A percentile compares a stretch with the other conserved stretches of the same genome.
Evolutionary conservation across 73 alveolate species (phyloP).

Genomic region (Halteria grandinella): DNA sequence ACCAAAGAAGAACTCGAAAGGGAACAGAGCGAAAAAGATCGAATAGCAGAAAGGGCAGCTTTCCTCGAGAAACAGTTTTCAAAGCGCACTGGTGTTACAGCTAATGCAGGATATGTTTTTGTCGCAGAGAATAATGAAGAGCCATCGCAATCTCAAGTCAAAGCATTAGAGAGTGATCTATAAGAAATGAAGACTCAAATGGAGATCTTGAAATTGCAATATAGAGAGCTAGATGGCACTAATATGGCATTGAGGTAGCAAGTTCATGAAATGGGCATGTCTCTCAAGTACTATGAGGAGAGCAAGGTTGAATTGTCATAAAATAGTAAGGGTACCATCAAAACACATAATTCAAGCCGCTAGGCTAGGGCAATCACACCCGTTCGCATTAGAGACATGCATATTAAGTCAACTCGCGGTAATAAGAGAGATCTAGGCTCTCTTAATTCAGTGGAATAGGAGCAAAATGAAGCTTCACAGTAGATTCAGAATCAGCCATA

Average conservation of each 20-base stretch:
- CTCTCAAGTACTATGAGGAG: neutral
- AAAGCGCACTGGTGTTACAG: conserved; percentile 7
- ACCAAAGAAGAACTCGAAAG: neutral
- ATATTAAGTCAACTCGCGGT: too few relatives aligned
- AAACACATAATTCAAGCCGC: neutral
- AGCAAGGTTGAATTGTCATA: neutral
- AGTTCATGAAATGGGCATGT: neutral
- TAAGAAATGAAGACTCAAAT: neutral
- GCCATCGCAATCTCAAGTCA: neutral
- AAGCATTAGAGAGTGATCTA: neutral
- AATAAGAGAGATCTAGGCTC: too few relatives aligned
- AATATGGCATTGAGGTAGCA: conserved; percentile 21
- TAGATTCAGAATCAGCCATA: too few relatives aligned
- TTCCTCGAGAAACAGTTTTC: conserved; percentile 22
- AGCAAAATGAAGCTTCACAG: too few relatives aligned
- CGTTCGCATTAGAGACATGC: conserved; percentile 34
- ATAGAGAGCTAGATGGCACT: conserved; percentile 12
- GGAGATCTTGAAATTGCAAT: conserved; percentile 2
- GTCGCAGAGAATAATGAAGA: neutral
- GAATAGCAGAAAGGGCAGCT: conserved; percentile 8
- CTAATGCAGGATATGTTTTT: neutral
- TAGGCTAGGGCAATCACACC: conserved; percentile 18
- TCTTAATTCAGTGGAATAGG: too few relatives aligned
- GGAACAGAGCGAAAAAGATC: conserved; percentile 27
- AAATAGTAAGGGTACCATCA: neutral